Evolutionary conservation across 352 stramenopile genomes (phyloP).

Genomic region (Phytophthora macrochlamydospora): DNA sequence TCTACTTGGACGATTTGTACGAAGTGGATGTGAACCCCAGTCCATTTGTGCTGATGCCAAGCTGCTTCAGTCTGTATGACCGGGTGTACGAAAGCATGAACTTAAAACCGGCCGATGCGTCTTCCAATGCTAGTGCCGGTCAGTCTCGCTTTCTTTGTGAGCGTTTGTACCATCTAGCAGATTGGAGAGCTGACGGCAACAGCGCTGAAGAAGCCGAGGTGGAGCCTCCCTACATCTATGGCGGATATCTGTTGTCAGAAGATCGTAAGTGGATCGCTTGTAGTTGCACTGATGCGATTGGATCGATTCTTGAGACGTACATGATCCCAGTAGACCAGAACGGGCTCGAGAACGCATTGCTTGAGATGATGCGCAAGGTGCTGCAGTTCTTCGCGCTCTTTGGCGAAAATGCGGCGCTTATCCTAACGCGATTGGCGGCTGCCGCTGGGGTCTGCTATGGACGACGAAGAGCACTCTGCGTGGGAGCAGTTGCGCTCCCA

Average conservation of each 20-base stretch:
- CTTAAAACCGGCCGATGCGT: slow-evolving; percentile 45
- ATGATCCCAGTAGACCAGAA: slow-evolving; percentile 41
- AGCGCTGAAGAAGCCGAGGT: slow-evolving; percentile 11
- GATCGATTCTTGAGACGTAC: slow-evolving; percentile 63
- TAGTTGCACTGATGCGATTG: slow-evolving; percentile 59
- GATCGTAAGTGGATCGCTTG: slow-evolving; percentile 67
- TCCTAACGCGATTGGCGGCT: slow-evolving; percentile 45
- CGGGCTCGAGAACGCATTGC: slow-evolving; percentile 37
- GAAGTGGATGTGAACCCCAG: slow-evolving; percentile 66
- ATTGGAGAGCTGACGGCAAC: slow-evolving; percentile 28
- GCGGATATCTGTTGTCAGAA: slow-evolving; percentile 55
- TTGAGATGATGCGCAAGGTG: slow-evolving; percentile 53
- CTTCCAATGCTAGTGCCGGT: slow-evolving; percentile 7
- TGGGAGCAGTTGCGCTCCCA: slow-evolving; percentile 46
- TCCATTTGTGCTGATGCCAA: slow-evolving; percentile 59
- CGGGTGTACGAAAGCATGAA: slow-evolving; percentile 64
- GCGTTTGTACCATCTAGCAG: slow-evolving; percentile 64
- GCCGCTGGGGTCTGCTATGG: slow-evolving; percentile 19
- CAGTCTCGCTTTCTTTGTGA: slow-evolving; percentile 60
- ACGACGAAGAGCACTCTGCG: slow-evolving; percentile 41
- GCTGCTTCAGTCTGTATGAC: slow-evolving; percentile 70
- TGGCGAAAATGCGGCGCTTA: slow-evolving; percentile 48
- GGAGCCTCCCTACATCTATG: slow-evolving; percentile 44
- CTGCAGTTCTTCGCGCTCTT: slow-evolving; percentile 67
- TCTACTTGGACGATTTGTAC: slow-evolving; percentile 78